Evolutionary conservation across 768 basidiomycete genomes (phyloP).

Genomic region (Clitopilus hobsonii): DNA sequence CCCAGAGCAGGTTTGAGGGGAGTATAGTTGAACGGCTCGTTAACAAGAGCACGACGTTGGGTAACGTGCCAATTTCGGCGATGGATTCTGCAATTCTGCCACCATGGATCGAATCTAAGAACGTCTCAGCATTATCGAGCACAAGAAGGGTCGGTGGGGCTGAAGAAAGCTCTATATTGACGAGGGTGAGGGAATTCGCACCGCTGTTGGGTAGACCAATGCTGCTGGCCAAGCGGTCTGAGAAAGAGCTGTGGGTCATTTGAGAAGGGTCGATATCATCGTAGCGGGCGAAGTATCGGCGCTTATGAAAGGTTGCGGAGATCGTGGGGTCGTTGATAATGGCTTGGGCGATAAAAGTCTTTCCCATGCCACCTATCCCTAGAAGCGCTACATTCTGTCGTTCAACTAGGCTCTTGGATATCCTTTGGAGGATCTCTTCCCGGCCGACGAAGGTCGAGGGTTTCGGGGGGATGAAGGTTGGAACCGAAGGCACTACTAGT

Average conservation of each 20-base stretch:
- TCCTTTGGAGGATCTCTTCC: not conserved
- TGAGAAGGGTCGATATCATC: constrained; percentile 10
- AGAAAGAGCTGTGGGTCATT: constrained; percentile 3
- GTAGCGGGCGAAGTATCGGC: constrained; percentile 7
- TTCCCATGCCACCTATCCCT: constrained; percentile 10
- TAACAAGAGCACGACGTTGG: not conserved
- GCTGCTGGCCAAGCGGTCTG: constrained; percentile 1
- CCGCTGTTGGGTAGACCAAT: not conserved
- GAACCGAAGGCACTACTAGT: not conserved
- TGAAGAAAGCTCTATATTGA: not conserved
- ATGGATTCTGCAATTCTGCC: not conserved
- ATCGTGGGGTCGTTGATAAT: constrained; percentile 6
- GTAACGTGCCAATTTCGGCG: not conserved
- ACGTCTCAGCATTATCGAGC: not conserved
- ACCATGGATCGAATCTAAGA: not conserved
- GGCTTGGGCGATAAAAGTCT: constrained; percentile 8
- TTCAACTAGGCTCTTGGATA: not conserved
- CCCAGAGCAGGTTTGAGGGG: not conserved
- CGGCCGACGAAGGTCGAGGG: not conserved
- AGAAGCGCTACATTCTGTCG: constrained; percentile 6
- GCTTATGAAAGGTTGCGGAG: constrained; percentile 1
- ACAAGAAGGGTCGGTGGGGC: not conserved
- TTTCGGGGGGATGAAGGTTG: not conserved
- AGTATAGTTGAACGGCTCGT: not conserved
- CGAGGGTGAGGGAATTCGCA: not conserved